phyloP scores from a whole-genome alignment of 768 basidiomycete genomes.

The Inosperma sp. region DNA sequence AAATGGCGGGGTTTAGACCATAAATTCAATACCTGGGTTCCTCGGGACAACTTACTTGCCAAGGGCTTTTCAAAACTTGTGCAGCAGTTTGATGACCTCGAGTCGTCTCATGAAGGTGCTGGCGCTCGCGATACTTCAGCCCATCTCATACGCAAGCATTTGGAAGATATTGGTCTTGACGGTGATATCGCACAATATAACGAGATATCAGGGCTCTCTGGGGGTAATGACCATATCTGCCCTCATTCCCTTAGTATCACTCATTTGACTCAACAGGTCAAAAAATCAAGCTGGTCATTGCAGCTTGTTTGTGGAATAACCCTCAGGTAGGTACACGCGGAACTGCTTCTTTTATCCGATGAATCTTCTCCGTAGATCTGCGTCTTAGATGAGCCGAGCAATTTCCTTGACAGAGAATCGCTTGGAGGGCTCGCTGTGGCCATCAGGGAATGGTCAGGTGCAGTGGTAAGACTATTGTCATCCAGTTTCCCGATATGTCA shows the following conservation, averaged over 20 bases:
- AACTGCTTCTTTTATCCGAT: not conserved
- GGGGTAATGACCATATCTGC: slow-evolving; percentile 49
- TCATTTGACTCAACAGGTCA: slow-evolving; percentile 51
- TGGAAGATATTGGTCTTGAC: slow-evolving; percentile 94
- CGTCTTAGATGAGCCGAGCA: slow-evolving; percentile 86
- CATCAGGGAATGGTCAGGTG: slow-evolving; percentile 92
- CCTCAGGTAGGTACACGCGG: slow-evolving; percentile 58
- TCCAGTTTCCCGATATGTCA: slow-evolving; percentile 14
- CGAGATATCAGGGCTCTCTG: slow-evolving; percentile 90
- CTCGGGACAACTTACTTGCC: slow-evolving; percentile 77
- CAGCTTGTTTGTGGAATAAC: slow-evolving; percentile 94
- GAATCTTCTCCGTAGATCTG: slow-evolving; percentile 47
- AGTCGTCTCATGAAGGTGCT: slow-evolving; percentile 92
- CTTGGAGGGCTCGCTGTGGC: slow-evolving; percentile 92
- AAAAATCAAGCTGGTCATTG: slow-evolving; percentile 95
- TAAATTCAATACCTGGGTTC: slow-evolving; percentile 86
- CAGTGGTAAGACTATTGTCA: slow-evolving; percentile 66
- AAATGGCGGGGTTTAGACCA: slow-evolving; percentile 84
- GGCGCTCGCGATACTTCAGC: slow-evolving; percentile 83
- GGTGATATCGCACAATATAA: slow-evolving; percentile 99
- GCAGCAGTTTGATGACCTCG: slow-evolving; percentile 94
- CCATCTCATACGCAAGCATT: slow-evolving; percentile 79
- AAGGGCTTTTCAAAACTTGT: slow-evolving; percentile 89
- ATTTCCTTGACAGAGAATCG: slow-evolving; percentile 96
- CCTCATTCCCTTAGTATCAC: not conserved